phyloP scores from a whole-genome alignment of 768 basidiomycete species.

The Lactarius evosmus region DNA sequence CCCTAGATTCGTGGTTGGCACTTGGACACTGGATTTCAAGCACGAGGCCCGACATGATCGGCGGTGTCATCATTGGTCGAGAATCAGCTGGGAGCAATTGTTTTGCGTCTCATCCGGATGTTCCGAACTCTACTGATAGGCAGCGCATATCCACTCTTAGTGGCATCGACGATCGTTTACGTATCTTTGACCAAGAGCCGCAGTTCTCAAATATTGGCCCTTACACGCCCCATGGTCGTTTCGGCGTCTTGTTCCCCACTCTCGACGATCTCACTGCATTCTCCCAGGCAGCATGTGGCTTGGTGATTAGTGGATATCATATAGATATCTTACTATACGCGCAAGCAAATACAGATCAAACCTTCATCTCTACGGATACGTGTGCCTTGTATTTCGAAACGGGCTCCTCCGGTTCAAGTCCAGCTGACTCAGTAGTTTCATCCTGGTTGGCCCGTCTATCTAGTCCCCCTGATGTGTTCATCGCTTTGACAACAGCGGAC shows the following conservation, averaged over 20 bases:
- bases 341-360: conserved; percentile 12
- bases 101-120: conserved; percentile 11
- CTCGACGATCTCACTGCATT: conserved; percentile 23
- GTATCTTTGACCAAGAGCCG: background rate
- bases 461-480: conserved; percentile 28
- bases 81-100: conserved; percentile 19
- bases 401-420: background rate
- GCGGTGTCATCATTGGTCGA: conserved; percentile 39
- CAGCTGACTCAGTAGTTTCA: conserved; percentile 11
- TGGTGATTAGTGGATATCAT: conserved; percentile 18
- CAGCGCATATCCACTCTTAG: conserved; percentile 5
- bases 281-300: conserved; percentile 23
- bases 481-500: conserved; percentile 18
- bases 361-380: conserved; percentile 16
- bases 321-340: conserved; percentile 24
- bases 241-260: conserved; percentile 22
- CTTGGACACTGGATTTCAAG: conserved; percentile 33
- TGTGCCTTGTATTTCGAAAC: conserved; percentile 17
- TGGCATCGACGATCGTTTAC: conserved; percentile 6
- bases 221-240: conserved; percentile 2
- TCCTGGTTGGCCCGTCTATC: conserved; percentile 27
- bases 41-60: conserved; percentile 34
- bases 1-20: conserved; percentile 31
- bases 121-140: conserved; percentile 10
- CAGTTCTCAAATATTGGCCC: background rate